Evolutionary conservation across 495 filamentous ascomycete genomes (phyloP).

Genomic region (Penicillium maclennaniae): DNA sequence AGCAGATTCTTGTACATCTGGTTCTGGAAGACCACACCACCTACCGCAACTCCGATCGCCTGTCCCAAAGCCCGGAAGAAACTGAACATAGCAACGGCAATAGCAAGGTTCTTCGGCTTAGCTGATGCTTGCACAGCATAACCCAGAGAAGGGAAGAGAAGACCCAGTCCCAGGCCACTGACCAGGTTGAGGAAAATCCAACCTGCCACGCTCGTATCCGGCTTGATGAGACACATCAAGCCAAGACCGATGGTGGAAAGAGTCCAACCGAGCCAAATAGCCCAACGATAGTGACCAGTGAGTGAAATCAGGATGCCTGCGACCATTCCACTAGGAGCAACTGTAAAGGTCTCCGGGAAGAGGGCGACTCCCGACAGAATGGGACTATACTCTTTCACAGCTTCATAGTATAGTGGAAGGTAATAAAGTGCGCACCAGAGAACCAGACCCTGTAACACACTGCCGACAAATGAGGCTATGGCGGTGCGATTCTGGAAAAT

Average conservation of each 20-base stretch:
- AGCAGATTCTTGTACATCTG: constrained; percentile 47
- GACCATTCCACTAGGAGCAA: constrained; percentile 47
- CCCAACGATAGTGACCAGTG: constrained; percentile 48
- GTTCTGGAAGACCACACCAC: constrained; percentile 60
- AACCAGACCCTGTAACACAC: constrained; percentile 48
- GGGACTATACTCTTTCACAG: constrained; percentile 45
- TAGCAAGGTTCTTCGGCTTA: constrained; percentile 37
- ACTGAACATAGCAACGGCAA: constrained; percentile 51
- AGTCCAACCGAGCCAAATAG: constrained; percentile 51
- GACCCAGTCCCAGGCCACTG: constrained; percentile 45
- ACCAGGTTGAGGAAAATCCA: constrained; percentile 50
- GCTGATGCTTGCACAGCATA: constrained; percentile 49
- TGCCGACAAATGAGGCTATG: constrained; percentile 38
- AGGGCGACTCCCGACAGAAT: constrained; percentile 46
- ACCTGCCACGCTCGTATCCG: constrained; percentile 34
- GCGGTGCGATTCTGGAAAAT: constrained; percentile 50
- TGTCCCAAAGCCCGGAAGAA: constrained; percentile 56
- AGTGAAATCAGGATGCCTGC: constrained; percentile 40
- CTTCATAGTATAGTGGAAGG: constrained; percentile 50
- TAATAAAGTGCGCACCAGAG: constrained; percentile 47
- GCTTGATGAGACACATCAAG: constrained; percentile 42
- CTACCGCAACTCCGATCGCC: constrained; percentile 52
- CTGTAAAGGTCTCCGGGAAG: constrained; percentile 51
- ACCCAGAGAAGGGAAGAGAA: constrained; percentile 46
- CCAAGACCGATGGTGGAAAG: constrained; percentile 46